Evolutionary conservation across 2,329 filamentous ascomycete genomes (phyloP), one percentile per base, ranked within the genome.

Genomic region (Neofusicoccum laricinum): DNA sequence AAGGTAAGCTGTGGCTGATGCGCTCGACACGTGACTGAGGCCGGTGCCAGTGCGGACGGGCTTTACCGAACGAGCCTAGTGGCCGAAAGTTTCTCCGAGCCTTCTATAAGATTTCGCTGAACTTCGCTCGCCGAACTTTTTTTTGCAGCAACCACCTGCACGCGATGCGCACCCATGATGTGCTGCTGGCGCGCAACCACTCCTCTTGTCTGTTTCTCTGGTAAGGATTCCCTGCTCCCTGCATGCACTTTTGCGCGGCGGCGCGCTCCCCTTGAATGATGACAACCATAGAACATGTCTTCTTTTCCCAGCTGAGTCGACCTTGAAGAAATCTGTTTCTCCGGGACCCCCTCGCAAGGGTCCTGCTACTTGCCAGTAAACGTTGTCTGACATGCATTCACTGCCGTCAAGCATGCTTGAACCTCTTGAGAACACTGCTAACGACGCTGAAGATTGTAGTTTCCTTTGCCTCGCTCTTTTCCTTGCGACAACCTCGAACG

Each of bases 291-390:
- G 79, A 81, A 81, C 78, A 82, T 73, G 84, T 89, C 88, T 91
- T 91, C 88, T 90, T 91, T 91, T 89, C 87, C 87, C 85, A 87
- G 82, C 88, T 81, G 88, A 92, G 84, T 90, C 89, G 89, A 86
- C 88, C 87, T 88, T 92, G 89, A 91, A 85, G 86, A 90, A 87
- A 79, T 74, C 80, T 79, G 83, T 84, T 84, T 88, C 79, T 84
- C 81, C 86, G 86, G 87, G 85, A 80, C 73, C 79, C 77, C 77
- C 77, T 79, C 78, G 78, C 82, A 80, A 79, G 80, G 74, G 74
- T 82, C 86, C 87, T 90, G 89, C 88, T 91, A 91, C 89, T 91
- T 89, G 89, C 89, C 89, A 92, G 89, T 91, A 91, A 88, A 83
- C 76, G 79, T 83, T 86, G 86, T 90, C 88, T 91, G 88, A 90